Evolutionary conservation across 495 filamentous ascomycete genomes (phyloP), one percentile per base, ranked within the genome.

Genomic region (Rhizodiscina lignyota): DNA sequence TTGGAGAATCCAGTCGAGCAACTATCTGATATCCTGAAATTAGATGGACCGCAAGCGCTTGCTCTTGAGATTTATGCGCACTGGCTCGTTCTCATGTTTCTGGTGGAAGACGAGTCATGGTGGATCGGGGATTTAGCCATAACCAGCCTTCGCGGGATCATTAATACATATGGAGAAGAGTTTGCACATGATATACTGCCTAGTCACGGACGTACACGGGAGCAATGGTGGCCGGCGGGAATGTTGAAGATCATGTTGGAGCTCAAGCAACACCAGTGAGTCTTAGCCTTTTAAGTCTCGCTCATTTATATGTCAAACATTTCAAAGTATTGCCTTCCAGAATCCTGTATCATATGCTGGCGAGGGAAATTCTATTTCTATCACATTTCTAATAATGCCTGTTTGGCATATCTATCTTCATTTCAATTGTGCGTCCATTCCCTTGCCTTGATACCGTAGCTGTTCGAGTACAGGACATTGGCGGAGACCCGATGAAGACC

Each of bases 61-160:
- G 37, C 37, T 2, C 30, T 39, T 13, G 30, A 39, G n/a, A 39
- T 39, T 30, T 39, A 35, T 16, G 37, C 37, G 16, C 37, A 39
- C 21, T 39, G 37, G 37, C 34, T 18, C 10, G 37, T 39, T 4
- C 30, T 39, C 21, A 34, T 34, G 30, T 39, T 39, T 26, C 26
- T 39, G 37, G 37, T 39, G 4, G 37, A 39, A 21, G 29, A 39
- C 13, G 37, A 39, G 19, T 35, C 37, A 18, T 39, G 37, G 37
- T 39, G 37, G 37, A 39, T 39, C 18, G 37, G 37, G 30, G 26
- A 39, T 5, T 30, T 39, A 19, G 28, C 37, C 11, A 6, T 27
- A 17, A 30, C 34, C 2, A 35, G 18, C 5, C 37, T 39, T 11
- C 18, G 28, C 4, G 37, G 37, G n/a, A 39, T 39, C 28, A 4